Evolutionary conservation across 2,329 filamentous ascomycete genomes (phyloP).

Genomic region (Cordyceps cateniannulata): DNA sequence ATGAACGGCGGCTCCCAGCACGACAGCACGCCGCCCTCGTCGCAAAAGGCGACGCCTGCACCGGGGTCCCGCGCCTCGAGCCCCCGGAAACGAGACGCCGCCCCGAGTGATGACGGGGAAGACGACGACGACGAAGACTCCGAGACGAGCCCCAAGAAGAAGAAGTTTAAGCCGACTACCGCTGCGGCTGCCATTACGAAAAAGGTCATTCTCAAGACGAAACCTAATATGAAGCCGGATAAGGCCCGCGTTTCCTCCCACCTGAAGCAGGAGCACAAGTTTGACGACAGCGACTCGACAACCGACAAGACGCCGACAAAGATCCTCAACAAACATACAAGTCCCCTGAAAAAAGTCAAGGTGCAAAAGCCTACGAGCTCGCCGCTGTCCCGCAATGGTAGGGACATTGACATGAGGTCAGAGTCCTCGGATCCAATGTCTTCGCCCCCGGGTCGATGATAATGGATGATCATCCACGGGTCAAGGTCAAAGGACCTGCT

Average conservation of each 20-base stretch:
- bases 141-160: constrained; percentile 49
- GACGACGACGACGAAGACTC: constrained; percentile 48
- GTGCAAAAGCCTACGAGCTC: constrained; percentile 42
- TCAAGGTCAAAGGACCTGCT: background rate
- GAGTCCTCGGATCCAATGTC: constrained; percentile 52
- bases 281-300: constrained; percentile 22
- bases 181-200: constrained; percentile 31
- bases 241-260: constrained; percentile 46
- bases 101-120: constrained; percentile 42
- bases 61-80: constrained; percentile 48
- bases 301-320: constrained; percentile 29
- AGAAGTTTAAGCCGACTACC: constrained; percentile 44
- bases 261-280: constrained; percentile 43
- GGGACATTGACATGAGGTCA: constrained; percentile 44
- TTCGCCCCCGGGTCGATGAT: constrained; percentile 36
- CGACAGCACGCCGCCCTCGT: constrained; percentile 54
- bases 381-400: constrained; percentile 43
- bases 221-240: constrained; percentile 45
- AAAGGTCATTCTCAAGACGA: constrained; percentile 51
- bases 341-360: constrained; percentile 37
- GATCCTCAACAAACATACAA: constrained; percentile 28
- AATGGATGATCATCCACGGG: background rate
- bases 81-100: constrained; percentile 49
- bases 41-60: constrained; percentile 55
- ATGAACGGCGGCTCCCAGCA: constrained; percentile 52